Evolutionary conservation across 768 basidiomycete species (phyloP), one percentile per base, ranked within the genome.

Genomic region (Pholiota microspora): DNA sequence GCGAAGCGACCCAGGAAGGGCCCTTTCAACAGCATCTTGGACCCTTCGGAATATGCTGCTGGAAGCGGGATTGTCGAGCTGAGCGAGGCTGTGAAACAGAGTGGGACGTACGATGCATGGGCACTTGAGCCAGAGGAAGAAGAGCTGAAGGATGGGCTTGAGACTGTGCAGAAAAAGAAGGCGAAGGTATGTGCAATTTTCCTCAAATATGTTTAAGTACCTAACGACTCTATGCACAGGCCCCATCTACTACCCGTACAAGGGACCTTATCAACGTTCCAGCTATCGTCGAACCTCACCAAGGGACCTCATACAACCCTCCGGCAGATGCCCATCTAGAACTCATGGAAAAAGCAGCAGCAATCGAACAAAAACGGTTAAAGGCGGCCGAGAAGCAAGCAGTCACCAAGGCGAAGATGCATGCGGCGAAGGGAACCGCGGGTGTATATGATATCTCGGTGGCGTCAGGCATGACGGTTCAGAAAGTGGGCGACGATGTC

Each of bases 291-390:
- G 71, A 84, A 2, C 94, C 94, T 0, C 90, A 91, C 59, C 83
- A 83, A 28, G 94, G 94, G 16, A 81, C 87, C 2, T 94, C 92
- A 15, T 98, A 98, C 67, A 97, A 97, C 66, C 94, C 94, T 0
- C 83, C 85, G 0, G 82, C 80, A 0, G 76, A 81, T 3, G 83
- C 86, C 0, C 90, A 96, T 61, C 79, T 82, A 47, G 82, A 83
- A 46, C 80, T 96, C 4, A 66, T 98, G 18, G 71, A 79, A 10
- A 70, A 80, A 48, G 94, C 93, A 0, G 78, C 84, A 49, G 78
- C 83, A 55, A 67, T 78, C 12, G 94, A 94, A 68, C 78, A 79
- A 61, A 77, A 77, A 45, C 77, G 79, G 38, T 64, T 84, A 35
- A 73, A 72, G 23, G 78, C 84, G 53, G 79, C 76, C 1, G 81